Evolutionary conservation across 495 filamentous ascomycete species (phyloP), one percentile per base, ranked within the genome.

Genomic region (Sphaerosporella brunnea): DNA sequence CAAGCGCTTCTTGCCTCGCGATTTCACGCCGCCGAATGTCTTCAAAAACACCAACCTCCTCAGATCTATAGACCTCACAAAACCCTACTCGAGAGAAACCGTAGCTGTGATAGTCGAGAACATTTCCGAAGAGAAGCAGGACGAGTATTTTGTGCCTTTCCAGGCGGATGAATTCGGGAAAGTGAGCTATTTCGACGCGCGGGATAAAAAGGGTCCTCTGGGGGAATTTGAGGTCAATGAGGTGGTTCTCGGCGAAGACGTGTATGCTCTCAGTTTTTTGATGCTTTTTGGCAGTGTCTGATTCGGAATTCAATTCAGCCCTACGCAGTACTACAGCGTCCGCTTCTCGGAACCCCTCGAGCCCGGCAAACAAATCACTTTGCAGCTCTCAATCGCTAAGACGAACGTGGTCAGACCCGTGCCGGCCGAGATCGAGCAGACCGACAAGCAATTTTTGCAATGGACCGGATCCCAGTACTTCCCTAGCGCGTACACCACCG

Each of bases 71-170:
- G 94, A 93, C 57, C 64, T 95, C 46, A 88, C 95, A 60, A 95
- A 94, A 67, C 78, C 75, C 50, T 96, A 88, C 58, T 75, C 75
- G 18, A 80, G 83, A 55, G 86, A 96, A 62, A 80, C 74, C 10
- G 75, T 94, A 71, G 95, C 96, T 67, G 82, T 93, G 7, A 70
- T 93, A 23, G 78, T 96, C 42, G 84, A 97, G 71, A 97, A 97
- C 65, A 67, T 80, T 53, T 75, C 72, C 30, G 64, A 63, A 20
- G 65, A 77, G 42, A 72, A 84, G 8, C 90, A 96, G 60, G 71
- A 71, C 65, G 79, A 87, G 62, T 96, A 95, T 72, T 94, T 78
- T 63, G 58, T 95, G 26, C 79, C 86, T 2, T 88, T 96, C 66
- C 77, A 78, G 39, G 70, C 72, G 38, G 74, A 80, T 40, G 70